Evolutionary conservation across 108 stramenopile genomes (phyloP).

Genomic region (Skeletonema potamos): DNA sequence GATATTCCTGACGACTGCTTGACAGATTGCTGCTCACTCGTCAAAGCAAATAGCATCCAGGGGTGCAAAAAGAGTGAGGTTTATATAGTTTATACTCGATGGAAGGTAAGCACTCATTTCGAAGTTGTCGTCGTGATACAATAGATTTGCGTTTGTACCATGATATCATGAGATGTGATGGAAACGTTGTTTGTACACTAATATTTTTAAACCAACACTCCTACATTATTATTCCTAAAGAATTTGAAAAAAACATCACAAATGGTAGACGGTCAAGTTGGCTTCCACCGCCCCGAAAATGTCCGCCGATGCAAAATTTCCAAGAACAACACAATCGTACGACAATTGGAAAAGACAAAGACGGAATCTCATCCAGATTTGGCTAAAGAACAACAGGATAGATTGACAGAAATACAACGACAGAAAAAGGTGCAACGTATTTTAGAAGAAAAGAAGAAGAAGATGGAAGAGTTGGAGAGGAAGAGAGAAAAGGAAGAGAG

Average conservation of each 20-base stretch:
- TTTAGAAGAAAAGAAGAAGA: slow-evolving; percentile 54
- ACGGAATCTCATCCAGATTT: slow-evolving; percentile 67
- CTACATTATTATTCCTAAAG: not conserved
- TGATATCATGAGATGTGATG: not conserved
- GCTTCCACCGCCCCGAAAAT: slow-evolving; percentile 82
- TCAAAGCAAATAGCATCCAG: slow-evolving; percentile 82
- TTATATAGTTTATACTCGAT: slow-evolving; percentile 82
- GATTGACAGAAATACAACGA: slow-evolving; percentile 59
- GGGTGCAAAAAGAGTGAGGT: slow-evolving; percentile 80
- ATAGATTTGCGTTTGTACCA: no score
- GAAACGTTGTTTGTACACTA: not conserved
- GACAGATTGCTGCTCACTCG: slow-evolving; percentile 69
- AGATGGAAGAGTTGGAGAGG: slow-evolving; percentile 47
- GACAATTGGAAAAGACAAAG: slow-evolving; percentile 73
- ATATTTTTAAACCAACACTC: not conserved
- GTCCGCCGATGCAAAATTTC: slow-evolving; percentile 69
- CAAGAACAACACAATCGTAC: slow-evolving; percentile 76
- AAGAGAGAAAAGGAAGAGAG: slow-evolving; percentile 56
- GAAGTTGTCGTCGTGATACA: not conserved
- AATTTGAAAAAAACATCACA: slow-evolving; percentile 39
- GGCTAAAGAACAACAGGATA: slow-evolving; percentile 58
- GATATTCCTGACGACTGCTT: slow-evolving; percentile 78
- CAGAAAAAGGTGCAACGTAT: slow-evolving; percentile 70
- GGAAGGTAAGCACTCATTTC: slow-evolving; percentile 65
- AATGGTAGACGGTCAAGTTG: slow-evolving; percentile 83